A percentile compares a stretch with the other conserved stretches of the same genome.
These are phyloP conservation scores for Stephania japonica DNA, from an alignment of 164 flowering plant genomes.

Conservation along the genomic window DNA sequence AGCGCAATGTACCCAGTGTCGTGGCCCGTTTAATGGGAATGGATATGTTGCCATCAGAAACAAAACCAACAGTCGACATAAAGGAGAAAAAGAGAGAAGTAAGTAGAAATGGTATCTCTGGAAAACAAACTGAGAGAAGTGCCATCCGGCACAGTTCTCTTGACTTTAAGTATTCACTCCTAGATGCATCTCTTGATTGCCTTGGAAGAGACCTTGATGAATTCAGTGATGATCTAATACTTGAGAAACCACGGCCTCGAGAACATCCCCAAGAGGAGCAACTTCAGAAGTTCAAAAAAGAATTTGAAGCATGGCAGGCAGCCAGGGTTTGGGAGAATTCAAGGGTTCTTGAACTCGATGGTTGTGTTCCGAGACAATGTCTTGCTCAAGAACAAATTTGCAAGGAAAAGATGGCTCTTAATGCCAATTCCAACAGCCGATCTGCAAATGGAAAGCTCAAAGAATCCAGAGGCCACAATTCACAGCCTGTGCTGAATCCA, in stretches of 20 bases:
- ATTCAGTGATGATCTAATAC: constrained; percentile 19
- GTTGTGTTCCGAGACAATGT: constrained; percentile 28
- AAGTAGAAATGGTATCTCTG: constrained; percentile 18
- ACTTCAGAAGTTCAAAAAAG: constrained; percentile 90
- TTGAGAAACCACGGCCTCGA: constrained; percentile 45
- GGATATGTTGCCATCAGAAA: constrained; percentile 54
- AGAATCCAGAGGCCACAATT: constrained; percentile 16
- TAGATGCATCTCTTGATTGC: constrained; percentile 17
- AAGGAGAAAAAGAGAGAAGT: constrained; percentile 31
- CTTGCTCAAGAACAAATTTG: constrained; percentile 51
- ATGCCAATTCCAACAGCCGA: constrained; percentile 24
- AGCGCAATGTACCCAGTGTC: constrained; percentile 59
- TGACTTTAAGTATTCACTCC: constrained; percentile 29
- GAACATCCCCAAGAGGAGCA: constrained; percentile 98
- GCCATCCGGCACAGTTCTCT: constrained; percentile 24
- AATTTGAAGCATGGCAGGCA: constrained; percentile 94
- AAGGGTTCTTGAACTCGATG: constrained; percentile 35
- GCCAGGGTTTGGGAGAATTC: constrained; percentile 67
- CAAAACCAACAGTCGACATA: constrained; percentile 26
- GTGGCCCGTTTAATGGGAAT: constrained; percentile 96
- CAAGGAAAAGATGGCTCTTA: constrained; percentile 40
- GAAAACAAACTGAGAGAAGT: constrained; percentile 22
- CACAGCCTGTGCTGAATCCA: constrained; percentile 13
- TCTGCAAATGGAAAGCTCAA: constrained; percentile 20
- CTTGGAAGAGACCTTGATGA: constrained; percentile 23